A percentile compares a stretch with the other conserved stretches of the same genome.
phyloP scores from a whole-genome alignment of 116 monocot species.

The Cymodocea nodosa region DNA sequence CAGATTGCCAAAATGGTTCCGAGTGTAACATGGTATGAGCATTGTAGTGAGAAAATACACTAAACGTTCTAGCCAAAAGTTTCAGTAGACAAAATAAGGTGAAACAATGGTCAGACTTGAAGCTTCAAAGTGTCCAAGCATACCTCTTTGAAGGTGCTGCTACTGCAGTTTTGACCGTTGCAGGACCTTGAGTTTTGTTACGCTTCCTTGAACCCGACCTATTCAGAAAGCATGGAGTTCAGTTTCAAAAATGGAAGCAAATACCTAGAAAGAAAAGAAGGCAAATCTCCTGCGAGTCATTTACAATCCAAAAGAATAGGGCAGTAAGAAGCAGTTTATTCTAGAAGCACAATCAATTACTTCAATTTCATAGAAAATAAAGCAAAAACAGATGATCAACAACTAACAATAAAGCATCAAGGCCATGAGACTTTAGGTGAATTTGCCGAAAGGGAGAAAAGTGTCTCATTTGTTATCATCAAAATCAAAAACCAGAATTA shows the following conservation, averaged over 20 bases:
- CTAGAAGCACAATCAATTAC: background rate
- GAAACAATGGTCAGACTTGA: background rate
- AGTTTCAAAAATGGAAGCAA: no score
- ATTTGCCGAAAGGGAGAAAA: background rate
- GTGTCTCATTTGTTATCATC: background rate
- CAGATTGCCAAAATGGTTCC: background rate
- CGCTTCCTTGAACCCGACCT: constrained; percentile 10
- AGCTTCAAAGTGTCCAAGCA: background rate
- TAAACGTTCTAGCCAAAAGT: background rate
- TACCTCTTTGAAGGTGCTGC: constrained; percentile 16
- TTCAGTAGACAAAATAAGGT: background rate
- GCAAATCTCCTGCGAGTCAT: no score
- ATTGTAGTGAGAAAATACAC: background rate
- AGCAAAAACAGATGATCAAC: background rate
- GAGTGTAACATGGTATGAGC: background rate
- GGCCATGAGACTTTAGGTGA: background rate
- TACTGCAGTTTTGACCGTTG: background rate
- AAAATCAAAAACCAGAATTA: no score
- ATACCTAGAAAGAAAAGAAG: no score
- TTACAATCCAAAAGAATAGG: no score
- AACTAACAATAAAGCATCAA: background rate
- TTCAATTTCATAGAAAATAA: background rate
- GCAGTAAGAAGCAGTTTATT: no score
- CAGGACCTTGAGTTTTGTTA: background rate
- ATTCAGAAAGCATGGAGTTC: background rate